Conservation (phyloP, 192 early-diverging fungal genomes). For the Coemansia sp. region DNA sequence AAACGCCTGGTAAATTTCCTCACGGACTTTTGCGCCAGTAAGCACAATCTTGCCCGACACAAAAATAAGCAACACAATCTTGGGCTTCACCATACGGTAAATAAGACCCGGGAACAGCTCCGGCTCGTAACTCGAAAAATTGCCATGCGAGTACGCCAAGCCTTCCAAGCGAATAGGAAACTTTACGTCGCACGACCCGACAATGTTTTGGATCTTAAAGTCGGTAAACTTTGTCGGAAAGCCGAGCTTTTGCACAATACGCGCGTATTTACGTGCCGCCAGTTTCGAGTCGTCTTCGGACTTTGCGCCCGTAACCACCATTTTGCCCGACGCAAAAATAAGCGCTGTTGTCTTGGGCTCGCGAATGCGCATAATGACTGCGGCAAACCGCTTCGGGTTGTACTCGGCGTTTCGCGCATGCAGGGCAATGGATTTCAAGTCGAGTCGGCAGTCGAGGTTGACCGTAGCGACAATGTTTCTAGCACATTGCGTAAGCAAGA, state of each 20-base stretch:
- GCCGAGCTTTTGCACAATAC: slow-evolving; percentile 98
- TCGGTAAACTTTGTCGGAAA: slow-evolving; percentile 97
- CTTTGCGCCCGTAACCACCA: slow-evolving; percentile 98
- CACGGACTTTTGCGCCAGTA: slow-evolving; percentile 98
- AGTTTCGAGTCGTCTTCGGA: slow-evolving; percentile 97
- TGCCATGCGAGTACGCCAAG: slow-evolving; percentile 88
- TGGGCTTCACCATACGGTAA: slow-evolving; percentile 98
- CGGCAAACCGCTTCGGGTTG: slow-evolving; percentile 99
- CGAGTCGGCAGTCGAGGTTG: slow-evolving; percentile 94
- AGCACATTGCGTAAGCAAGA: slow-evolving; percentile 1
- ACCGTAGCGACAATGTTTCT: slow-evolving; percentile 97
- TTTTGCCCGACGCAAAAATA: slow-evolving; percentile 99
- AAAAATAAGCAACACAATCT: slow-evolving; percentile 98
- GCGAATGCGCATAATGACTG: slow-evolving; percentile 99
- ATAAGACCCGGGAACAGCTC: slow-evolving; percentile 99
- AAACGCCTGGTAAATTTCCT: slow-evolving; percentile 98
- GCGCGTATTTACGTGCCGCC: slow-evolving; percentile 97
- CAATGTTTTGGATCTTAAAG: slow-evolving; percentile 99
- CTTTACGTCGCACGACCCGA: slow-evolving; percentile 98
- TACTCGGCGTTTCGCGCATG: slow-evolving; percentile 99
- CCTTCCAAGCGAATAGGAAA: slow-evolving; percentile 99
- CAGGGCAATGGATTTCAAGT: slow-evolving; percentile 97
- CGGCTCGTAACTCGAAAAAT: slow-evolving; percentile 90
- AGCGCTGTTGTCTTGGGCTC: slow-evolving; percentile 99
- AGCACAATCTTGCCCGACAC: slow-evolving; percentile 99